Evolutionary conservation across 2,329 filamentous ascomycete species (phyloP).

Genomic region (Boeremia exigua): DNA sequence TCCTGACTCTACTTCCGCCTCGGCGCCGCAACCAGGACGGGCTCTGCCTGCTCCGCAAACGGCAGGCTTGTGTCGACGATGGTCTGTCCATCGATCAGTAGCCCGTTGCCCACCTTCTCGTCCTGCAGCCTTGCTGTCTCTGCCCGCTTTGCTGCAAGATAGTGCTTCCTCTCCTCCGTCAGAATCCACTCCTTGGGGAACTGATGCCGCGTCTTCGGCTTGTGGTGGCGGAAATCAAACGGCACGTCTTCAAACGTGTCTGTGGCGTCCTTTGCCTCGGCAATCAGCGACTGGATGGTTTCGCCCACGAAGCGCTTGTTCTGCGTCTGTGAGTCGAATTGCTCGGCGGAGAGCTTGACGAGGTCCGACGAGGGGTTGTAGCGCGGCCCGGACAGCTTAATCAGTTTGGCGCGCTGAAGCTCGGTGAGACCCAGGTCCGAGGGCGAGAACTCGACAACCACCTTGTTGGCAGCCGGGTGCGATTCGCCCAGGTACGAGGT

Average conservation of each 20-base stretch:
- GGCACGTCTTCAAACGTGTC: constrained; percentile 91
- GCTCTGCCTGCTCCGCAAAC: constrained; percentile 24
- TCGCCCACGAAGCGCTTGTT: constrained; percentile 96
- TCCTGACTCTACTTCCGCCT: constrained; percentile 17
- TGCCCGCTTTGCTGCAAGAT: constrained; percentile 68
- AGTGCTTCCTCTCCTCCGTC: constrained; percentile 69
- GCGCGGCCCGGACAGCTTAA: constrained; percentile 82
- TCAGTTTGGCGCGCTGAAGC: constrained; percentile 77
- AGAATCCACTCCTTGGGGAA: constrained; percentile 88
- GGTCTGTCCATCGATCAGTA: constrained; percentile 61
- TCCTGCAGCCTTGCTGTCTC: constrained; percentile 62
- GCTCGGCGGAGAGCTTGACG: constrained; percentile 89
- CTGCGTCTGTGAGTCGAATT: constrained; percentile 85
- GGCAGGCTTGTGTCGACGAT: constrained; percentile 45
- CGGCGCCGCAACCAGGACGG: constrained; percentile 26
- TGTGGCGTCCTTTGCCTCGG: constrained; percentile 73
- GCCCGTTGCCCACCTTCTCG: constrained; percentile 59
- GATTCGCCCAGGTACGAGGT: constrained; percentile 94
- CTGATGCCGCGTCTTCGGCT: constrained; percentile 66
- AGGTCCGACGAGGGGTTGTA: constrained; percentile 85
- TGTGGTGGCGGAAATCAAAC: constrained; percentile 86
- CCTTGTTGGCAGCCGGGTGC: constrained; percentile 91
- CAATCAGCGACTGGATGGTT: constrained; percentile 73
- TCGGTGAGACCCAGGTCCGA: constrained; percentile 73
- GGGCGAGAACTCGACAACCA: constrained; percentile 87